Evolutionary conservation across 2,329 filamentous ascomycete species (phyloP), one percentile per base, ranked within the genome.

Genomic region (Aspergillus fumigatiaffinis): DNA sequence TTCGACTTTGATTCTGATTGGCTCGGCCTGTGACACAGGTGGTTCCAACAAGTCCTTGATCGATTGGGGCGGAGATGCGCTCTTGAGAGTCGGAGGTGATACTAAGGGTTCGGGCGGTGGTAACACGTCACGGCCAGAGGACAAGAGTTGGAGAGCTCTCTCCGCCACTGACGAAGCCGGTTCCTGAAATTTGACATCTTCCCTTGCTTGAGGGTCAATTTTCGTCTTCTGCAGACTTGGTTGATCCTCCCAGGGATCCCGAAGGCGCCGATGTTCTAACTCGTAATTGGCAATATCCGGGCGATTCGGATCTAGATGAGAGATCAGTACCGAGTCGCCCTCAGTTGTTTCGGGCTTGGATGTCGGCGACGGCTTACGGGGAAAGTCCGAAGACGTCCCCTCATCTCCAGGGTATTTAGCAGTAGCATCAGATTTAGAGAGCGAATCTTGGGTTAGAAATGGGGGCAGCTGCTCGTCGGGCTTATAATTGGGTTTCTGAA

Each of bases 221-320:
- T 14, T 53, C 53, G 17, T 50, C 38, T 28, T 50, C 52, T 12
- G 52, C n/a, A 25, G 29, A 17, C 10, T 77, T 77, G 44, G 4
- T 54, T 77, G 74, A 54, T 76, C 77, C 2, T 74, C 76, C 23
- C 80, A 78, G 46, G 73, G 76, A 26, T 69, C 70, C 2, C 73
- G 49, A n/a, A 51, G 41, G 53, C 89, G 76, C 23, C 83, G 79
- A 62, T 80, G 71, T 60, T 77, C 75, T 61, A 80, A 82, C 56
- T 84, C 87, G 67, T 76, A 46, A 70, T 62, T 75, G 76, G 87
- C 86, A 67, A 91, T 82, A 52, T 91, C 86, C 52, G 83, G 85
- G 63, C 79, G 79, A 68, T 85, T 85, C 67, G 86, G 84, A 68
- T 79, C 83, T 77, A 92, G 81, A 71, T 81, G 79, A 56, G 78